Evolutionary conservation across 306 rosid genomes (phyloP).

Genomic region (Ormosia semicastrata): DNA sequence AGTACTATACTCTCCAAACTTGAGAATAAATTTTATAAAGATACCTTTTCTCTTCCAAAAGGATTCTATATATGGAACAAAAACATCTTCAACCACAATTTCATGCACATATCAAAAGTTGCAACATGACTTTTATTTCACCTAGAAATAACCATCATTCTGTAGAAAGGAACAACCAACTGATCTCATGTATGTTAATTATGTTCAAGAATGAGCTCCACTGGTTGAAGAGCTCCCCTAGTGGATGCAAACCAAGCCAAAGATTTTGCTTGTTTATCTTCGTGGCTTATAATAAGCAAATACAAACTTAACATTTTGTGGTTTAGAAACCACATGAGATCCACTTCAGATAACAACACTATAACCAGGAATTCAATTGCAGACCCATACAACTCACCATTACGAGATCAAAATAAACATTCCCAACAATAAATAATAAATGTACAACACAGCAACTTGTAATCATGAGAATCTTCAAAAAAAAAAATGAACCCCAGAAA

Average conservation of each 20-base stretch:
- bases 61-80: background rate
- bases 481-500: background rate
- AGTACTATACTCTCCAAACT: background rate
- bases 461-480: background rate
- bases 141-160: background rate
- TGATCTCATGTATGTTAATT: background rate
- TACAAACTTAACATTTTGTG: background rate
- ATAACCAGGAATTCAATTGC: background rate
- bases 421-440: background rate
- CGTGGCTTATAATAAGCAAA: background rate
- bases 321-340: background rate
- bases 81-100: background rate
- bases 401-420: slow-evolving; percentile 13
- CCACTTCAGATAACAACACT: background rate
- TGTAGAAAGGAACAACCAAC: background rate
- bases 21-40: background rate
- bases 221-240: background rate
- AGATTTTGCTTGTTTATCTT: background rate
- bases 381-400: background rate
- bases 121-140: background rate
- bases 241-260: background rate
- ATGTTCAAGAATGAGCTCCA: background rate
- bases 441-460: background rate
- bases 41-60: background rate
- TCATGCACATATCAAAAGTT: background rate